Evolutionary conservation across 73 alveolate genomes (phyloP), one percentile per base, ranked within the genome.

Genomic region (Blepharisma stoltei): DNA sequence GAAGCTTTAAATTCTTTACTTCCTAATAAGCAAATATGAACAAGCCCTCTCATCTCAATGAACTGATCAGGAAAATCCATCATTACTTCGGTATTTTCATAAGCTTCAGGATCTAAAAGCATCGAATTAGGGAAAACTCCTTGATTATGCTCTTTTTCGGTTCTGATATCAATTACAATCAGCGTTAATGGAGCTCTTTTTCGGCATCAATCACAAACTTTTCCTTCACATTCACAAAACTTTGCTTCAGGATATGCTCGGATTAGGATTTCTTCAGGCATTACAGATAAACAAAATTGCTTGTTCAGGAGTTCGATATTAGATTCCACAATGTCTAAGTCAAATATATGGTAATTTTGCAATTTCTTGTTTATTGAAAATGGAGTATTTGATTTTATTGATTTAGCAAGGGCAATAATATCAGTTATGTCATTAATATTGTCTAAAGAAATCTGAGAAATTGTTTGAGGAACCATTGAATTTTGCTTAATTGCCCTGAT

Each of bases 381-480:
- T 14, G 73, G 73, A n/a, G 23, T 8, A 20, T 25, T 60, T 60
- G n/a, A 14, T 25, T 60, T 60, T 9, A 60, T 11, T 60, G 14
- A 11, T 25, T 25, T 60, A 14, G 73, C 73, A 60, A 14, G 14
- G 23, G 14, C 23, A 25, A 60, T 60, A 60, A 60, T 18, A 60
- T 14, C 11, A 1, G 0, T 60, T 8, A 60, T 4, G 14, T 60
- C 45, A 18, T 60, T 38, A 20, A 60, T 20, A 25, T 60, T 25
- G 4, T 60, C 73, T 14, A 60, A 38, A 18, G 73, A 60, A 60
- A 60, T 60, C 73, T 60, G 73, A 8, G 73, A 60, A 60, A 60
- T 60, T 20, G 23, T 11, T 25, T 60, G 73, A 60, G 73, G 73
- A 4, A 60, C 45, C 46, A 60, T 60, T 25, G 14, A 14, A 25